Conservation (phyloP, 306 rosid genomes). For the Hylodesmum podocarpum region DNA sequence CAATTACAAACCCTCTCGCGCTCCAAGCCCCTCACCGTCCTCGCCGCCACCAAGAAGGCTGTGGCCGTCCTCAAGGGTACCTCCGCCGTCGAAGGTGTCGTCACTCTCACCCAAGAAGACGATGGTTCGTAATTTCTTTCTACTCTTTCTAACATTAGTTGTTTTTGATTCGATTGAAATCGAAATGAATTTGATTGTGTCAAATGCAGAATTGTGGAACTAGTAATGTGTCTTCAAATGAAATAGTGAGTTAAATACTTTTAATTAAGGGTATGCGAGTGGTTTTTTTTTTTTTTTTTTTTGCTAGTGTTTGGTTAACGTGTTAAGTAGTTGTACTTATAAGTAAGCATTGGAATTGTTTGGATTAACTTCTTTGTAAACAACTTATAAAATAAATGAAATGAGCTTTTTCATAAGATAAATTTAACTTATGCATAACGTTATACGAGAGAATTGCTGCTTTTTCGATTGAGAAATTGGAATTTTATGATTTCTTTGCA, state of each 20-base stretch:
- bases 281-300: constrained; percentile 3
- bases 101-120: constrained; percentile 59
- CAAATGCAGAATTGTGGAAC: background rate
- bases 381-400: too few species aligned
- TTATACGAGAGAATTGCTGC: background rate
- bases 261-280: background rate
- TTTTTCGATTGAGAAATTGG: background rate
- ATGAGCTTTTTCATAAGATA: too few species aligned
- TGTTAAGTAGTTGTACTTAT: background rate
- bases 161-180: background rate
- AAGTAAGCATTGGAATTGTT: background rate
- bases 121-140: constrained; percentile 45
- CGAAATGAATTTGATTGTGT: background rate
- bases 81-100: constrained; percentile 75
- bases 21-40: constrained; percentile 52
- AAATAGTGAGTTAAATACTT: background rate
- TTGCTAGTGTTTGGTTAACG: background rate
- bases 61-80: constrained; percentile 81
- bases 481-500: background rate
- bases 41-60: constrained; percentile 71
- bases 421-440: too few species aligned
- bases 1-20: constrained; percentile 35
- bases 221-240: background rate
- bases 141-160: background rate
- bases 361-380: too few species aligned